Conservation (phyloP, 2,329 filamentous ascomycete species). For the Ophiostoma tasmaniense region DNA sequence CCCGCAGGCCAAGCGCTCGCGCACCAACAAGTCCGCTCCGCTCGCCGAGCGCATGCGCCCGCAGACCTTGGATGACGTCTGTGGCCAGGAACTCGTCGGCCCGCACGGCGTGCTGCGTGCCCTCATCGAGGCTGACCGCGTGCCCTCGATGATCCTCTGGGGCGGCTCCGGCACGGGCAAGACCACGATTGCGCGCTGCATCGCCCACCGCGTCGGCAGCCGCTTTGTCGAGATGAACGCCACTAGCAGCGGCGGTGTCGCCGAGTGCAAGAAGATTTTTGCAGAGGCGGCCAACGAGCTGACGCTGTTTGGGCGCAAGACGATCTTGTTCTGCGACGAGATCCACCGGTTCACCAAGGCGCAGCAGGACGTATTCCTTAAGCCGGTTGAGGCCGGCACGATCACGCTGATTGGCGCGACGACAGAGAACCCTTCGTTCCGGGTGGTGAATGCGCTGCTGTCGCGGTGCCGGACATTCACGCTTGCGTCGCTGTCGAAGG, state of each 20-base stretch:
- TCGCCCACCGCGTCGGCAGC: slow-evolving; percentile 71
- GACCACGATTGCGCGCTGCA: slow-evolving; percentile 85
- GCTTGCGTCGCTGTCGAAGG: slow-evolving; percentile 61
- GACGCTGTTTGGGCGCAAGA: slow-evolving; percentile 73
- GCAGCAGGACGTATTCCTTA: slow-evolving; percentile 91
- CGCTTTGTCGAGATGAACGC: slow-evolving; percentile 95
- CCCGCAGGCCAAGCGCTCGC: slow-evolving; percentile 53
- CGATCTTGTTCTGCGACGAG: slow-evolving; percentile 96
- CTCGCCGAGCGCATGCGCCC: slow-evolving; percentile 93
- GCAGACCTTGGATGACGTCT: slow-evolving; percentile 72
- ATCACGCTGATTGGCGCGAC: slow-evolving; percentile 92
- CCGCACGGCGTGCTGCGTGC: slow-evolving; percentile 73
- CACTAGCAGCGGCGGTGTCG: slow-evolving; percentile 78
- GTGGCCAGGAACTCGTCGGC: slow-evolving; percentile 85
- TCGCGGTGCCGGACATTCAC: slow-evolving; percentile 90
- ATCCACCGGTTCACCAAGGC: slow-evolving; percentile 86
- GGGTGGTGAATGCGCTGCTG: slow-evolving; percentile 77
- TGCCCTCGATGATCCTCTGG: slow-evolving; percentile 96
- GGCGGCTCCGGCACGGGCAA: slow-evolving; percentile 74
- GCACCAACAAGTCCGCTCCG: slow-evolving; percentile 65
- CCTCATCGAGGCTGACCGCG: slow-evolving; percentile 74
- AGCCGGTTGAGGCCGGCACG: slow-evolving; percentile 81
- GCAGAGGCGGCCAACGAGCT: slow-evolving; percentile 73
- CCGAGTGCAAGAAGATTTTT: slow-evolving; percentile 89
- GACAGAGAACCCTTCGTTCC: slow-evolving; percentile 94